Base-by-base conservation (phyloP, 352 stramenopile genomes). In the Pythium diclinum region DNA sequence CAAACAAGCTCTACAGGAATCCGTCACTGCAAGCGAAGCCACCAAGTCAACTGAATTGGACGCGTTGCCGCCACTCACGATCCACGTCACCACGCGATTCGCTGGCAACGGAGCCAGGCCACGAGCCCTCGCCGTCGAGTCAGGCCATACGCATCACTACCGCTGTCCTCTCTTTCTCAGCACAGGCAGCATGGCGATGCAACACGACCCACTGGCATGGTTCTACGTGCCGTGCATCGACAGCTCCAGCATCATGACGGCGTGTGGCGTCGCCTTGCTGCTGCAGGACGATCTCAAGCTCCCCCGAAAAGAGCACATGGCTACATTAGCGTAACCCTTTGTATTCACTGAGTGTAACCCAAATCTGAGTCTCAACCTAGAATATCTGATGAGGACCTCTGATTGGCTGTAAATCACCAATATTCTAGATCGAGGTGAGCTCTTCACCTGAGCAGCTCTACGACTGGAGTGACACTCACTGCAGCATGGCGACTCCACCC, bases 111-210 rank as follows among this genome's bases (percentile, higher is more conserved):
- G 30, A 1, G 44, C 25, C 46, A 44, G 49, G 1, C 38, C 16
- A 54, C 17, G 40, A 38, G 16, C 21, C 11, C 30, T 17, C 25
- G 28, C 14, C 3, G 36, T 33, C 34, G 56, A 42, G 21, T 28
- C 4, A 38, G 46, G 13, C 21, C 47, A 63, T 33, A 61, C 44
- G 7, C 30, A 48, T 23, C 21, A 63, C 16, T 67, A 72, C 17
- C 63, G 61, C 3, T 88, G 79, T 33, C 79, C 79, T 8, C 59
- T 88, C 8, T 88, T 76, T 54, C 38, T 65, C 17, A 76, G 62
- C 1, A 61, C 66, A 10, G 47, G 53, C 17, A 72, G 78, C 19
- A 64, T 75, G 11, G 46, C 48, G 4, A 17, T 25, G 14, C 60
- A 83, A 16, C 68, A 78, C 32, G 60, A 67, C 0, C 79, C 79